A percentile compares a stretch with the other conserved stretches of the same genome.
These are phyloP conservation scores for Penicillium soppii DNA, from an alignment of 495 filamentous ascomycete genomes.

Conservation along the genomic window DNA sequence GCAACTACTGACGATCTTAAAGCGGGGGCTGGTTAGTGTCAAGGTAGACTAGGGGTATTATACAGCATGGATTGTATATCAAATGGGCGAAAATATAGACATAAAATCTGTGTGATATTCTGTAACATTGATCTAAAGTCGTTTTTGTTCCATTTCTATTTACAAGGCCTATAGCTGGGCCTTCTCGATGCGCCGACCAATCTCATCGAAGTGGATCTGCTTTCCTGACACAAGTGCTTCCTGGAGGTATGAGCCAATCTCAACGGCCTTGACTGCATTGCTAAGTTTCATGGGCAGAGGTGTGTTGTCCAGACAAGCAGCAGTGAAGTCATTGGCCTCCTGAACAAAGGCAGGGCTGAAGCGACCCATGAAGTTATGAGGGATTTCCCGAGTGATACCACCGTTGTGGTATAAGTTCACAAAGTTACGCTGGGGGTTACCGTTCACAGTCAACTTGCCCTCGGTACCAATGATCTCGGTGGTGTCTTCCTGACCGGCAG, in stretches of 20 bases:
- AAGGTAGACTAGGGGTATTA: too few species aligned
- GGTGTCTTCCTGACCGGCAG: slow-evolving; percentile 59
- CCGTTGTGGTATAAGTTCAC: slow-evolving; percentile 46
- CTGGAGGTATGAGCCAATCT: slow-evolving; percentile 57
- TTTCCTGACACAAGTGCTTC: slow-evolving; percentile 53
- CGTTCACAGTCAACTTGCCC: slow-evolving; percentile 58
- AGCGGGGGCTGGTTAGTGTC: too few species aligned
- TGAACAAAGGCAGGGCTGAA: slow-evolving; percentile 56
- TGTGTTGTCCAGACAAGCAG: slow-evolving; percentile 48
- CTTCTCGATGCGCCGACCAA: slow-evolving; percentile 42
- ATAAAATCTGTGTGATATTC: too few species aligned
- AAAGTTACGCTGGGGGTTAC: slow-evolving; percentile 47
- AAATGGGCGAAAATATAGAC: too few species aligned
- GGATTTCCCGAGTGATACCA: slow-evolving; percentile 53
- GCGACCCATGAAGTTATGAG: slow-evolving; percentile 51
- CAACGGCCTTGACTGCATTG: slow-evolving; percentile 55
- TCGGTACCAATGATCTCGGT: slow-evolving; percentile 63
- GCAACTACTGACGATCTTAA: too few species aligned
- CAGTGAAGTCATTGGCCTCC: slow-evolving; percentile 58
- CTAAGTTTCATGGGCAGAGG: slow-evolving; percentile 51
- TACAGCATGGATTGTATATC: too few species aligned
- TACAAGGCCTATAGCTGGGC: slow-evolving; percentile 18
- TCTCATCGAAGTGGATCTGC: slow-evolving; percentile 54
- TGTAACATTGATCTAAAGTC: background rate
- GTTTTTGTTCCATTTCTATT: background rate